A percentile compares a stretch with the other conserved stretches of the same genome.
Conservation (phyloP, 116 monocot genomes). For the Cymodocea nodosa region DNA sequence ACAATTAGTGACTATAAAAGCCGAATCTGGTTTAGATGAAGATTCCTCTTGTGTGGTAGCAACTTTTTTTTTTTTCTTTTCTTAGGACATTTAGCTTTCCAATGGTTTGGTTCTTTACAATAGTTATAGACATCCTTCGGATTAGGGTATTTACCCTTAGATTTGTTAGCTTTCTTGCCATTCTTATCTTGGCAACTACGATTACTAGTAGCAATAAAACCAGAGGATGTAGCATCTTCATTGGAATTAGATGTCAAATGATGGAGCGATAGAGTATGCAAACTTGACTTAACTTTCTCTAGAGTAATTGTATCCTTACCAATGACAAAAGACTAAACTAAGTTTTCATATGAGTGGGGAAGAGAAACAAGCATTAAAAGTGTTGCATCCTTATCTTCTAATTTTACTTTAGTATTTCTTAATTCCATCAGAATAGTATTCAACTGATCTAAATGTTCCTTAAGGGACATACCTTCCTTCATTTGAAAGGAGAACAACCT, state of each 20-base stretch:
- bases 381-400: constrained; percentile 2
- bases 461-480: too few species aligned
- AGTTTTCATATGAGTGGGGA: neutral
- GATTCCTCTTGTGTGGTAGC: too few species aligned
- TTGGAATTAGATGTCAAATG: neutral
- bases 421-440: neutral
- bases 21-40: neutral
- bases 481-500: too few species aligned
- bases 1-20: neutral
- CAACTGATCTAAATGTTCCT: too few species aligned
- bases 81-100: neutral
- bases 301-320: too few species aligned
- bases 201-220: too few species aligned
- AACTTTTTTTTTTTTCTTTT: neutral
- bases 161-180: neutral
- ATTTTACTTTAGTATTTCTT: neutral
- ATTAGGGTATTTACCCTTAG: too few species aligned
- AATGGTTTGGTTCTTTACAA: neutral
- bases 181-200: too few species aligned
- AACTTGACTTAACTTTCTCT: neutral
- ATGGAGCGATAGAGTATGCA: neutral
- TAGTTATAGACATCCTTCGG: neutral
- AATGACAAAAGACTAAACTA: too few species aligned
- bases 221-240: neutral
- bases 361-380: neutral